Base-by-base conservation (phyloP, 495 filamentous ascomycete species). In the Diplogelasinospora grovesii region DNA sequence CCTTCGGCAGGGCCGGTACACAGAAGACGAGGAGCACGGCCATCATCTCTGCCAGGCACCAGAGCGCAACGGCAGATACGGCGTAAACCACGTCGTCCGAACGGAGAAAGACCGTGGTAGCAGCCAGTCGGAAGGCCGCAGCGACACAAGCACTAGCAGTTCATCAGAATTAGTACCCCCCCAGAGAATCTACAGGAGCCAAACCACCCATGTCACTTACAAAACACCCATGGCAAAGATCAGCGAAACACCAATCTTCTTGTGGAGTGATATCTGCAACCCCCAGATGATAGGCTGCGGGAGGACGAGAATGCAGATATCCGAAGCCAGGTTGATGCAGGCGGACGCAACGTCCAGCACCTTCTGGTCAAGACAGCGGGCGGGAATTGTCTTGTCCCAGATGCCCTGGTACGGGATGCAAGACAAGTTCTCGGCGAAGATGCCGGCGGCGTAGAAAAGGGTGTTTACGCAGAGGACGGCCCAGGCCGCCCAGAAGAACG, bases 371-470 rank as follows among this genome's bases (percentile, higher is more conserved):
- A 62, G 41, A 29, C 65, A 69, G n/a, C 35, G 48, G 3, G 39
- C 53, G 2, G 22, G n/a, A 0, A 63, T 32, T 3, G 28, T 46
- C 3, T 46, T 21, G 14, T 65, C 39, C 57, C 63, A 64, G 14
- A 56, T 51, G 2, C 50, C 45, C 18, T 52, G 22, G 9, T 66
- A 53, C 3, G 71, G 73, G 2, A 32, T 48, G 46, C 71, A 77
- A 25, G 66, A 53, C 21, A 75, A 65, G 8, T 61, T 57, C 1
- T 57, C 57, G 1, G 63, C 54, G 19, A 75, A 26, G 3, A 73
- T 49, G 26, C 64, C 70, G 5, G 59, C 45, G 7, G 64, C 35
- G 18, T 67, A 48, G 38, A 69, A 68, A 2, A 58, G 8, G 1
- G 64, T 39, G 28, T 69, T 66, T 1, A 72, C 22, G 3, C 48